Conservation (phyloP, 805 yeast species). For the Lipomyces chichibuensis region DNA sequence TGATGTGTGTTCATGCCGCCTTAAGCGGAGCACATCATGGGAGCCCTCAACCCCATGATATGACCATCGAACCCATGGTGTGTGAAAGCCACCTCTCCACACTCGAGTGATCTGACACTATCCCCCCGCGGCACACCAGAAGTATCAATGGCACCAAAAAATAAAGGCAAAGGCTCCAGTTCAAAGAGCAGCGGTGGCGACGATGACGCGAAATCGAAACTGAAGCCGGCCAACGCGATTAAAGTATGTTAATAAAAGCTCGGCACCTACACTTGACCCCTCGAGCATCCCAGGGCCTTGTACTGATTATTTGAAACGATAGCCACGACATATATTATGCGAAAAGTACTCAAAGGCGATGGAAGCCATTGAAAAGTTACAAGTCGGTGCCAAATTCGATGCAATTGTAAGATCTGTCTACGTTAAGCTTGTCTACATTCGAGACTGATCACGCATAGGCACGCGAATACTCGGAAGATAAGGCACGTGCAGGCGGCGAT, state of each 20-base stretch:
- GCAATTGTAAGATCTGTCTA: conserved; percentile 20
- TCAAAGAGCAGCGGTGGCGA: not conserved
- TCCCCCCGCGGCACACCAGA: not conserved
- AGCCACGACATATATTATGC: conserved; percentile 35
- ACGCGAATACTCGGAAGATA: conserved; percentile 34
- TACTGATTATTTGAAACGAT: not conserved
- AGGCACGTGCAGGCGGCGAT: conserved; percentile 37
- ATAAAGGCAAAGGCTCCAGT: not conserved
- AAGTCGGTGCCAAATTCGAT: conserved; percentile 32
- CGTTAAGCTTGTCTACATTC: too few species aligned
- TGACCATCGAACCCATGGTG: too few species aligned
- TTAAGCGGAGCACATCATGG: too few species aligned
- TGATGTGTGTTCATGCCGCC: too few species aligned
- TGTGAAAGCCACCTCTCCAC: not conserved
- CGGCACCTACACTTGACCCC: not conserved
- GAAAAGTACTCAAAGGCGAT: conserved; percentile 32
- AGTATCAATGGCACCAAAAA: conserved; percentile 12
- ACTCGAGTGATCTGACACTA: not conserved
- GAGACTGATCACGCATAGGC: conserved; percentile 19
- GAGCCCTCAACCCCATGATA: too few species aligned
- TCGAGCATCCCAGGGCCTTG: not conserved
- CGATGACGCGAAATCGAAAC: conserved; percentile 11
- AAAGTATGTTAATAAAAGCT: conserved; percentile 13
- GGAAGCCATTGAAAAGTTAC: conserved; percentile 33
- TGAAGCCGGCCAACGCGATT: conserved; percentile 33